Conservation (phyloP, 2,329 filamentous ascomycete species). For the Apiospora koreana region DNA sequence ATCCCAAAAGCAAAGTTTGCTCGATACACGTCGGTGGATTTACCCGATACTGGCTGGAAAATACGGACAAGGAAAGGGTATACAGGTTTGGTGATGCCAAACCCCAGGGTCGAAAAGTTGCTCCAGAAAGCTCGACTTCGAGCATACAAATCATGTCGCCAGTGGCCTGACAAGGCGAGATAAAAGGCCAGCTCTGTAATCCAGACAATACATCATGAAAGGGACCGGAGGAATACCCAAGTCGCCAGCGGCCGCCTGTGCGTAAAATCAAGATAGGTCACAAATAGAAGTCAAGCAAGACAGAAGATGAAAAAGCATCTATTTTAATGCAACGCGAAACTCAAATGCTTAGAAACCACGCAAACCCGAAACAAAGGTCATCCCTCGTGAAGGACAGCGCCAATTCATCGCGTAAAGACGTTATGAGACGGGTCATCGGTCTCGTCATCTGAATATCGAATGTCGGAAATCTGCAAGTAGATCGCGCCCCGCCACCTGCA, state of each 20-base stretch:
- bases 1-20: background rate
- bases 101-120: background rate
- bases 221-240: background rate
- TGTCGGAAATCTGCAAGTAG: conserved; percentile 1
- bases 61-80: background rate
- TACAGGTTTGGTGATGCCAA: background rate
- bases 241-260: background rate
- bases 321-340: conserved; percentile 10
- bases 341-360: conserved; percentile 8
- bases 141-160: background rate
- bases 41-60: background rate
- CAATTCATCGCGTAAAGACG: conserved; percentile 8
- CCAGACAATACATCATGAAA: background rate
- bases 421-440: conserved; percentile 6
- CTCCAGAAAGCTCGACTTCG: background rate
- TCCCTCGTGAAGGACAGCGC: conserved; percentile 5
- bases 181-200: background rate
- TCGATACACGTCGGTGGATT: background rate
- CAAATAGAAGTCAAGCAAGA: conserved; percentile 2
- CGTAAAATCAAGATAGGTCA: conserved; percentile 1
- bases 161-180: background rate
- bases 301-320: conserved; percentile 9
- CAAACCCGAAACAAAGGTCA: conserved; percentile 6
- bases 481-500: background rate
- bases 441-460: conserved; percentile 10